Evolutionary conservation across 495 filamentous ascomycete species (phyloP).

Genomic region (Tuber aestivum): DNA sequence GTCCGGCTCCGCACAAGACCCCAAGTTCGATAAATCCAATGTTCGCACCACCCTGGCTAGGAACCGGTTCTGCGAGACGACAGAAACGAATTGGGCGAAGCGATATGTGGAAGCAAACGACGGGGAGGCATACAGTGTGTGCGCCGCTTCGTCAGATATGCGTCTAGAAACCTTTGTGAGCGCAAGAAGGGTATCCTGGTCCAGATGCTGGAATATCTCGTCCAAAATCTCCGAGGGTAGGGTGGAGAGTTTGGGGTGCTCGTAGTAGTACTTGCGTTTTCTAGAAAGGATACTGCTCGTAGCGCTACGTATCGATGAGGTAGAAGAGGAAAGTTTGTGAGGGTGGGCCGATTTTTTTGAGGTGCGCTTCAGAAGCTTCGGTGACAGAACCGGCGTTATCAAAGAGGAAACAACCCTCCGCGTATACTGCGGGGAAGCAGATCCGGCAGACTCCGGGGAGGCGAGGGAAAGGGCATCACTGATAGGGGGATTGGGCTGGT

Average conservation of each 20-base stretch:
- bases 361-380: constrained; percentile 23
- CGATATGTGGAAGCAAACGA: constrained; percentile 44
- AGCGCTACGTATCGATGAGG: constrained; percentile 29
- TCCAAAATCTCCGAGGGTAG: constrained; percentile 44
- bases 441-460: not conserved
- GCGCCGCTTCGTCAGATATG: constrained; percentile 37
- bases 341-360: constrained; percentile 22
- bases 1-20: constrained; percentile 15
- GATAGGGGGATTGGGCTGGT: constrained; percentile 25
- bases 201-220: constrained; percentile 37
- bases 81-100: constrained; percentile 45
- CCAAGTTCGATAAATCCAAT: constrained; percentile 38
- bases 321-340: constrained; percentile 31
- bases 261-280: constrained; percentile 34
- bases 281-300: constrained; percentile 31
- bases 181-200: constrained; percentile 35
- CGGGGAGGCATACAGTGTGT: constrained; percentile 40
- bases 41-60: constrained; percentile 42
- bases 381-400: constrained; percentile 27
- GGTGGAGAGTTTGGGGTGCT: constrained; percentile 34
- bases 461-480: not conserved
- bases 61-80: constrained; percentile 37
- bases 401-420: constrained; percentile 28
- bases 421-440: constrained; percentile 9
- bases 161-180: constrained; percentile 39